A percentile compares a stretch with the other conserved stretches of the same genome.
Evolutionary conservation across 352 stramenopile genomes (phyloP).

Genomic region (Pythium rhizo-oryzae): DNA sequence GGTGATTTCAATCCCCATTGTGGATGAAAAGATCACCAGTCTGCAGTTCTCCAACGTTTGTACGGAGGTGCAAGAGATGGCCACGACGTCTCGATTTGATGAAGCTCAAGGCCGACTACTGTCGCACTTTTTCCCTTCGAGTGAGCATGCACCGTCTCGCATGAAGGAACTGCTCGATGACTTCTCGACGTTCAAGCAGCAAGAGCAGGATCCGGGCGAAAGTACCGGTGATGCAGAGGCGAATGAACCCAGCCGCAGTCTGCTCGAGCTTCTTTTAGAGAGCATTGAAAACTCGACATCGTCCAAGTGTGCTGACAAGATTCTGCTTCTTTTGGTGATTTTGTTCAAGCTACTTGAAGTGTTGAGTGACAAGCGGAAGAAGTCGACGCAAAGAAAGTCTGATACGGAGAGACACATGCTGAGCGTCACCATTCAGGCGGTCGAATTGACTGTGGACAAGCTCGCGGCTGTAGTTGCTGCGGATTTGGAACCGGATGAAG

Average conservation of each 20-base stretch:
- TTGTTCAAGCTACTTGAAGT: slow-evolving; percentile 13
- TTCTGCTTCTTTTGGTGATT: slow-evolving; percentile 21
- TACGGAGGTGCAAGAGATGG: slow-evolving; percentile 48
- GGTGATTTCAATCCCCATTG: slow-evolving; percentile 40
- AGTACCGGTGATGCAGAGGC: neutral
- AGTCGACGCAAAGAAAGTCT: slow-evolving; percentile 1
- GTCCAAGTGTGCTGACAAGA: slow-evolving; percentile 13
- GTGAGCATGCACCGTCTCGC: slow-evolving; percentile 38
- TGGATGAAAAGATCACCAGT: slow-evolving; percentile 53
- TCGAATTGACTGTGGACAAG: slow-evolving; percentile 22
- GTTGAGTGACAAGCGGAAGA: slow-evolving; percentile 1
- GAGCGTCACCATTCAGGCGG: slow-evolving; percentile 8
- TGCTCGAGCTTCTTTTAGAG: slow-evolving; percentile 17
- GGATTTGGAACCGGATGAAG: neutral
- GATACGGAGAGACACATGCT: slow-evolving; percentile 9
- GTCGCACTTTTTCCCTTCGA: slow-evolving; percentile 53
- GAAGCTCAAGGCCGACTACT: slow-evolving; percentile 44
- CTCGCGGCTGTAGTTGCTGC: slow-evolving; percentile 11
- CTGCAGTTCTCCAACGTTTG: slow-evolving; percentile 63
- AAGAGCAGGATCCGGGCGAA: neutral
- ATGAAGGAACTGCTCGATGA: slow-evolving; percentile 61
- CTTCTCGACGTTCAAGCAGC: slow-evolving; percentile 31
- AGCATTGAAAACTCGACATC: slow-evolving; percentile 16
- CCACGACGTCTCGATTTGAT: slow-evolving; percentile 41
- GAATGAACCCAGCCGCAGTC: slow-evolving; percentile 4